Percentiles rank a stretch among this genome's conserved stretches.
Conservation (phyloP, 2,329 filamentous ascomycete genomes). For the Whalleya microplaca region DNA sequence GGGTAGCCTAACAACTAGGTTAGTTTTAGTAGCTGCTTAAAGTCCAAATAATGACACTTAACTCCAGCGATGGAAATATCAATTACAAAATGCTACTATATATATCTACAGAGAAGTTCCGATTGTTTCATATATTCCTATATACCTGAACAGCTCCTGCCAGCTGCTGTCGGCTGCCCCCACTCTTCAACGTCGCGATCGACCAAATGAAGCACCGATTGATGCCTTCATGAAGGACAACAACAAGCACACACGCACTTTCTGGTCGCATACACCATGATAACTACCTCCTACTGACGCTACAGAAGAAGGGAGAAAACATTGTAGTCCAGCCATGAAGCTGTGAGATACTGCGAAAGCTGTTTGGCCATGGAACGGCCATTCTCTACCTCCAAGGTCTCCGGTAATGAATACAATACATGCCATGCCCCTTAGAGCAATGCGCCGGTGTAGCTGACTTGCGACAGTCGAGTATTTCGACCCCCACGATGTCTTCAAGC, state of each 20-base stretch:
- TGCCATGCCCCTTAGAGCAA: conserved; percentile 18
- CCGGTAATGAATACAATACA: conserved; percentile 53
- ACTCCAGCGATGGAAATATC: too few species aligned
- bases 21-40: too few species aligned
- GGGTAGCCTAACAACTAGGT: too few species aligned
- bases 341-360: conserved; percentile 30
- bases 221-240: conserved; percentile 1
- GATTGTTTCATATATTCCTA: background rate
- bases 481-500: conserved; percentile 83
- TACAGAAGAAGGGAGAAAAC: background rate
- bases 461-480: conserved; percentile 90
- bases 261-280: too few species aligned
- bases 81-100: too few species aligned
- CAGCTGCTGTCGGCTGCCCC: background rate
- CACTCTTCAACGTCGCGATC: background rate
- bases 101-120: too few species aligned
- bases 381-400: conserved; percentile 76
- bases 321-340: conserved; percentile 36
- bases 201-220: background rate
- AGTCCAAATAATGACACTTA: too few species aligned
- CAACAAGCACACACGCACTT: background rate
- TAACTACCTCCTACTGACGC: background rate
- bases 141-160: background rate
- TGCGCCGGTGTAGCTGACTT: conserved; percentile 19
- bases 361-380: conserved; percentile 64